Base-by-base conservation (phyloP, 1,284 basidiomycete genomes). In the Waitea zeae region DNA sequence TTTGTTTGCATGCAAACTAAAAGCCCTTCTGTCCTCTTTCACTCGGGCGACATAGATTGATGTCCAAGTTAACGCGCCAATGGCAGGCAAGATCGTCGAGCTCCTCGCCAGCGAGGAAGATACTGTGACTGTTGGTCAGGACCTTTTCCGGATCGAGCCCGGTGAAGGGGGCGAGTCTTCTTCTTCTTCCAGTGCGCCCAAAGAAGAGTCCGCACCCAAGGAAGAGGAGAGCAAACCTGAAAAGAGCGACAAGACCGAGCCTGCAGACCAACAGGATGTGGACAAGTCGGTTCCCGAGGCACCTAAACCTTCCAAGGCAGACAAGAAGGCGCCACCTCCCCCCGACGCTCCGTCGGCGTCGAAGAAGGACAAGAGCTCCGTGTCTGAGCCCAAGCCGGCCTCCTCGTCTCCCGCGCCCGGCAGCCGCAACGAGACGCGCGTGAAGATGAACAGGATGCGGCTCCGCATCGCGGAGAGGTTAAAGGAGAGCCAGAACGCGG, bases 381-480 rank as follows among this genome's bases (percentile, higher is more conserved):
- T 47, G 40, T 54, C 57, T 45, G 49, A 57, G 46, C 9, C 9
- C 29, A 44, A 58, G 45, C 40, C 50, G 31, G 42, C 49, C 27
- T 39, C 53, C 14, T 48, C 57, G 3, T 49, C 57, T 22, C 52
- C 45, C 32, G 55, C 49, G 14, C 53, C 67, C 26, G 74, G 76
- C 14, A 67, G 62, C 49, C 71, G 92, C 41, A 74, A 65, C 44
- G 92, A 96, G 68, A 92, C 84, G 15, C 69, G 92, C 48, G 88
- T 84, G 49, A 95, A 95, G 67, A 95, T 96, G 89, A 89, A 73
- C 56, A 79, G 89, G 38, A 98, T 98, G 95, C 86, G 93, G 41
- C 67, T 84, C 46, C 84, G 93, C 42, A 98, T 98, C 49, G 86
- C 93, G 33, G 89, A 95, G 61, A 86, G 93, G 39, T 72, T 98